Base-by-base conservation (phyloP, 2,329 filamentous ascomycete species). In the Parafenestella ontariensis region DNA sequence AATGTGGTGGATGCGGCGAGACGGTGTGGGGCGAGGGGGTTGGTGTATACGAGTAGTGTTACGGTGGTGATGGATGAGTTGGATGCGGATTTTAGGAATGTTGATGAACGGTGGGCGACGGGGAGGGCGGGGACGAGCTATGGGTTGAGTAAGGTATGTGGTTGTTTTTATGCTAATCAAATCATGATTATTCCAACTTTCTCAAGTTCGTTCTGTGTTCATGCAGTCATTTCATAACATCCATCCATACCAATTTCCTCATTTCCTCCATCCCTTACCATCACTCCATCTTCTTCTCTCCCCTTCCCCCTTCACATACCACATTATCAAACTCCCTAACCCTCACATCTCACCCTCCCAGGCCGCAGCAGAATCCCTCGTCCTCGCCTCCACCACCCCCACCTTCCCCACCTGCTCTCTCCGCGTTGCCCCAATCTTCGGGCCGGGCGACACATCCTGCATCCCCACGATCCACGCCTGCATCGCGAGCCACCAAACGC, bases 41-140 rank as follows among this genome's bases (percentile, higher is more conserved):
- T 98, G 61, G 91, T 98, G 42, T 96, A 94, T 78, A 98, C 94
- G 17, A 95, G 90, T 75, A 95, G 90, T 49, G 90, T 91, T 48
- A 96, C 92, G 56, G 89, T 96, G 58, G 82, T 96, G 61, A 89
- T 90, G 71, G 92, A 98, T 77, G 93, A 93, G 65, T 50, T 80
- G 24, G 81, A 83, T 57, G 85, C 80, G 56, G 90, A 96, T 73
- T 84, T 96, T 73, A 84, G 87, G 74, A 93, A 96, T 74, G 92
- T 91, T 61, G 89, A 93, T 75, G 94, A 98, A 81, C 81, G 84
- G 42, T 92, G 89, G 83, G 91, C 91, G 24, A 83, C 89, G 45
- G 87, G 95, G 47, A 83, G 86, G 42, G 90, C 90, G 28, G 83
- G 84, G 55, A 78, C 86, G 63, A 88, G 93, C 77, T 98, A 98